Evolutionary conservation across 257 asterid species (phyloP).

Genomic region (Capsicum baccatum): DNA sequence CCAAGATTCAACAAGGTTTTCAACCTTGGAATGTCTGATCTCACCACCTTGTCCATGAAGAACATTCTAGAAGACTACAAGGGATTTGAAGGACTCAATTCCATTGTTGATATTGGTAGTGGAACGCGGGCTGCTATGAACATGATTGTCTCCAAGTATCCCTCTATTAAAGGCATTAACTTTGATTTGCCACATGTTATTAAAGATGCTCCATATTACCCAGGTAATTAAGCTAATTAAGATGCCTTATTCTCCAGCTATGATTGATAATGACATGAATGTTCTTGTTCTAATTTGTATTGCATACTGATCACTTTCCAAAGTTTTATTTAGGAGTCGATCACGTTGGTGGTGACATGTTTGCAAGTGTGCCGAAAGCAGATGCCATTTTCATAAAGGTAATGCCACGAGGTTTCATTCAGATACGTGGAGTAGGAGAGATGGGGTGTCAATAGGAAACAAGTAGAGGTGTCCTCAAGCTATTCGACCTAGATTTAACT

Average conservation of each 20-base stretch:
- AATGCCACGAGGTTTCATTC: not conserved
- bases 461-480: not conserved
- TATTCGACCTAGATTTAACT: not conserved
- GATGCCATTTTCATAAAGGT: conserved; percentile 98
- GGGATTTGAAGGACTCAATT: too few species aligned
- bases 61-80: too few species aligned
- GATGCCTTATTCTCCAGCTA: not conserved
- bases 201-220: conserved; percentile 65
- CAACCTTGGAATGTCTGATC: too few species aligned
- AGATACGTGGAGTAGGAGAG: not conserved
- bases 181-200: conserved; percentile 87
- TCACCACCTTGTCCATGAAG: too few species aligned
- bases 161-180: conserved; percentile 70
- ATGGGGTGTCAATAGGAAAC: not conserved
- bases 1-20: too few species aligned
- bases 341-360: conserved; percentile 98
- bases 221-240: conserved; percentile 43
- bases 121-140: conserved; percentile 76
- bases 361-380: conserved; percentile 71
- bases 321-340: conserved; percentile 56
- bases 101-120: conserved; percentile 35
- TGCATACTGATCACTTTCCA: not conserved
- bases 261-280: not conserved
- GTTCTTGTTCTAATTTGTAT: not conserved
- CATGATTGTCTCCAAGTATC: conserved; percentile 71